Conservation (phyloP, 139 green algal species). For the Yamagishiella unicocca region DNA sequence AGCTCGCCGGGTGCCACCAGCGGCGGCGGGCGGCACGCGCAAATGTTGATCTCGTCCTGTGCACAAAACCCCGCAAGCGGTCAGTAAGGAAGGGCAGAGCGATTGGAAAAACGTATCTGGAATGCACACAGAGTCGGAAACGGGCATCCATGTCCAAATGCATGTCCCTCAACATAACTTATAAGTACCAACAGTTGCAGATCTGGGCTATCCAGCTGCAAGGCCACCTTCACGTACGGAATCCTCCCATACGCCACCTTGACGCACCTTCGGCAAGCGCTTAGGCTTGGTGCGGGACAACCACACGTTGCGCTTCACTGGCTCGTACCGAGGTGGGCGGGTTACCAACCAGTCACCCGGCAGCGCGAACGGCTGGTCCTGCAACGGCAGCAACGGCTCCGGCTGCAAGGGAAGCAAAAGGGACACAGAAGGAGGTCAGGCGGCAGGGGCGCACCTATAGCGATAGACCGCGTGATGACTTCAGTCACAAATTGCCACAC, state of each 20-base stretch:
- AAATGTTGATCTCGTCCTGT: constrained; percentile 48
- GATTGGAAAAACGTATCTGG: too few relatives aligned
- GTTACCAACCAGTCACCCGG: constrained; percentile 46
- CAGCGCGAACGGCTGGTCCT: constrained; percentile 15
- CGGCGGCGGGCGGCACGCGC: constrained; percentile 24
- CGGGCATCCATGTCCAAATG: too few relatives aligned
- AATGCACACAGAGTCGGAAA: too few relatives aligned
- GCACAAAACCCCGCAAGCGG: too few relatives aligned
- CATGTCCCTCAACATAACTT: too few relatives aligned
- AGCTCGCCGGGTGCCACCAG: constrained; percentile 3
- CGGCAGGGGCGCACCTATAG: neutral
- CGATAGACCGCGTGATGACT: neutral
- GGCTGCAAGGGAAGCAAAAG: neutral
- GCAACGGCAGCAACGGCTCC: constrained; percentile 6
- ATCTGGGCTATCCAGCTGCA: too few relatives aligned
- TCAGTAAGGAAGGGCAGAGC: too few relatives aligned
- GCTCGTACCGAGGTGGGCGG: constrained; percentile 69
- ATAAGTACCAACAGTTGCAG: too few relatives aligned
- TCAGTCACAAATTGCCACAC: neutral
- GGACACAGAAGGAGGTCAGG: neutral
- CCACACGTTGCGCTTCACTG: constrained; percentile 76
- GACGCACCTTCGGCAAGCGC: constrained; percentile 67
- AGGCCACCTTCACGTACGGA: too few relatives aligned
- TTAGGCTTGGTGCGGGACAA: constrained; percentile 69
- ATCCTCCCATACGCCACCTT: too few relatives aligned